Evolutionary conservation across 495 filamentous ascomycete genomes (phyloP).

Genomic region (Penicillium coffeae): DNA sequence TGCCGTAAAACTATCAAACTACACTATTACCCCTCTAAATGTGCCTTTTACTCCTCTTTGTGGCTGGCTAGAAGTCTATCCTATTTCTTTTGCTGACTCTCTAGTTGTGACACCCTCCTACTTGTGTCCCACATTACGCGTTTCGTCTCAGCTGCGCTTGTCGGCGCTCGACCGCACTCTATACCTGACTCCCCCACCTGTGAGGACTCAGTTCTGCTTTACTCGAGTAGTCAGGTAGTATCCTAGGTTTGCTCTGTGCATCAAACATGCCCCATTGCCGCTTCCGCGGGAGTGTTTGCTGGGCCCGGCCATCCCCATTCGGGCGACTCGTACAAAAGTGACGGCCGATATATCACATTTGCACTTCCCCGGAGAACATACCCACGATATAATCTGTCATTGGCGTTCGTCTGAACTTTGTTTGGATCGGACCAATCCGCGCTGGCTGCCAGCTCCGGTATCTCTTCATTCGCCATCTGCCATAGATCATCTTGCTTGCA

Average conservation of each 20-base stretch:
- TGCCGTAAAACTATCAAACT: neutral
- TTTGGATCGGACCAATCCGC: constrained; percentile 9
- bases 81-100: constrained; percentile 4
- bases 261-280: constrained; percentile 5
- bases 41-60: constrained; percentile 5
- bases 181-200: neutral
- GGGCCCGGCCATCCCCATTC: neutral
- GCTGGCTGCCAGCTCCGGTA: neutral
- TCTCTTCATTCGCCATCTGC: neutral
- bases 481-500: neutral
- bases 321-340: constrained; percentile 10
- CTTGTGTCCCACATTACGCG: constrained; percentile 1
- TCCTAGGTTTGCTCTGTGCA: constrained; percentile 13
- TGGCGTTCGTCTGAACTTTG: constrained; percentile 2
- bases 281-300: neutral
- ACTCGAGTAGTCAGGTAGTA: neutral
- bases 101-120: constrained; percentile 1
- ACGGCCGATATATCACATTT: constrained; percentile 25
- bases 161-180: neutral
- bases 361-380: constrained; percentile 2
- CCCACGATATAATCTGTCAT: constrained; percentile 1
- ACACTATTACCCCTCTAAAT: neutral
- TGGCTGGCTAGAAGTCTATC: constrained; percentile 10
- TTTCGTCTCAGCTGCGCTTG: constrained; percentile 2
- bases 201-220: neutral